Evolutionary conservation across 1,284 basidiomycete genomes (phyloP).

Genomic region (Neolentinus lepideus): DNA sequence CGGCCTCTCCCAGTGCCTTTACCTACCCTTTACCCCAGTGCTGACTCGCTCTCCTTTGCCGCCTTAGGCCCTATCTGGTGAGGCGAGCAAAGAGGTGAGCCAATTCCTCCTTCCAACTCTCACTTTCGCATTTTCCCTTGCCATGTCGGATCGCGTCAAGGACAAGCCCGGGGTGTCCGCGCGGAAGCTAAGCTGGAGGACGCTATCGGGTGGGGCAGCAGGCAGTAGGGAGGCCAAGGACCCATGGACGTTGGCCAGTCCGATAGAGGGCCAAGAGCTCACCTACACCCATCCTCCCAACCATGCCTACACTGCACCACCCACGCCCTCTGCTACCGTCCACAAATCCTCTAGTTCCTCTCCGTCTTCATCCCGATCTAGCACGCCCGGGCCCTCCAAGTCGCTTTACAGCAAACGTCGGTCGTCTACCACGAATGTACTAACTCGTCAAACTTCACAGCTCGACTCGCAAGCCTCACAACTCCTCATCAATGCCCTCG

Average conservation of each 20-base stretch:
- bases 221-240: slow-evolving; percentile 9
- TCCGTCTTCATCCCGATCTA: slow-evolving; percentile 21
- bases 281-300: slow-evolving; percentile 18
- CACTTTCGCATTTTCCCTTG: background rate
- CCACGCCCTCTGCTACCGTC: slow-evolving; percentile 5
- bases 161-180: background rate
- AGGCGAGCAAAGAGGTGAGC: slow-evolving; percentile 3
- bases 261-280: slow-evolving; percentile 25
- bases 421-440: slow-evolving; percentile 19
- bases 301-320: slow-evolving; percentile 22
- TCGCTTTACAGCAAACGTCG: slow-evolving; percentile 11
- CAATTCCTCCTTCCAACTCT: background rate
- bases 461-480: slow-evolving; percentile 34
- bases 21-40: background rate
- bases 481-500: slow-evolving; percentile 36
- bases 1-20: background rate
- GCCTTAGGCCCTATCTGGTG: slow-evolving; percentile 1
- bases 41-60: background rate
- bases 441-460: slow-evolving; percentile 27
- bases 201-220: background rate
- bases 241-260: slow-evolving; percentile 17
- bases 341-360: slow-evolving; percentile 14
- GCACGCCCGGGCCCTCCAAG: slow-evolving; percentile 21
- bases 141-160: background rate
- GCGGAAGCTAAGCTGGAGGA: background rate